Evolutionary conservation across 2,329 filamentous ascomycete species (phyloP).

Genomic region (Venturia nashicola): DNA sequence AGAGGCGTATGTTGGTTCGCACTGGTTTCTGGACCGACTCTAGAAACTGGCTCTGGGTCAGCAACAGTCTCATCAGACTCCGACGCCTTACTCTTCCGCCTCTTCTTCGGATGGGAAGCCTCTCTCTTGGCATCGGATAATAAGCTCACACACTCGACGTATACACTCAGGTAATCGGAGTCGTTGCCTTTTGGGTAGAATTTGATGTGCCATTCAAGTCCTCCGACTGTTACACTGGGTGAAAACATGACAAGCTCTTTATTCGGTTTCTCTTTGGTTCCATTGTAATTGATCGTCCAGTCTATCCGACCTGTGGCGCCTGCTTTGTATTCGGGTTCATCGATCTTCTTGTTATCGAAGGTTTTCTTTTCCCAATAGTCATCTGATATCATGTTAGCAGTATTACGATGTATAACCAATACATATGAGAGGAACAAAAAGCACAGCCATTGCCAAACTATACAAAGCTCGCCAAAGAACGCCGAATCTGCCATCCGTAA

Average conservation of each 20-base stretch:
- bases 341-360: conserved; percentile 33
- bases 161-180: conserved; percentile 45
- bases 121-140: conserved; percentile 8
- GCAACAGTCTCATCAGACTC: background rate
- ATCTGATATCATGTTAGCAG: conserved; percentile 21
- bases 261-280: conserved; percentile 48
- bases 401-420: background rate
- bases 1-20: conserved; percentile 23
- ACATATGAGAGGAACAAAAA: background rate
- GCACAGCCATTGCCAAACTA: background rate
- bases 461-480: background rate
- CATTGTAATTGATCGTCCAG: conserved; percentile 48
- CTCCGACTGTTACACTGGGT: conserved; percentile 41
- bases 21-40: background rate
- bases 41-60: conserved; percentile 4
- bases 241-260: conserved; percentile 47
- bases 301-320: conserved; percentile 43
- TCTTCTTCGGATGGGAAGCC: conserved; percentile 9
- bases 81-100: conserved; percentile 8
- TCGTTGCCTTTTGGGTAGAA: conserved; percentile 51
- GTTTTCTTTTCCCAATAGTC: conserved; percentile 46
- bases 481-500: background rate
- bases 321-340: conserved; percentile 45
- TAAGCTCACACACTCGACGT: conserved; percentile 47
- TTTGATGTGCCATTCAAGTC: conserved; percentile 53